These are phyloP conservation scores for Alternaria consortialis DNA, from an alignment of 2,329 filamentous ascomycete species.

Conservation along the genomic window DNA sequence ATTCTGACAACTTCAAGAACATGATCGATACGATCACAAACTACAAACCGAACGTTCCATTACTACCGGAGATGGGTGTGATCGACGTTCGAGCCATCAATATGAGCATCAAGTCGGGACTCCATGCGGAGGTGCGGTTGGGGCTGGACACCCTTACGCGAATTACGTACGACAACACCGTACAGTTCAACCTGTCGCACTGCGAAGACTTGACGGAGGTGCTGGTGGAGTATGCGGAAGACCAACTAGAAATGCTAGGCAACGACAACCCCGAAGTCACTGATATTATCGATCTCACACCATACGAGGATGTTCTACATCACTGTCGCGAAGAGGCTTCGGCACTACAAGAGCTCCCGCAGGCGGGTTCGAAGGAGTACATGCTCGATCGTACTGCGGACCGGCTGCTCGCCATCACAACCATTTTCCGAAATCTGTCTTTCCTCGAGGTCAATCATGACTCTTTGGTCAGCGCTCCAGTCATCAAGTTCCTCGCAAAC, in stretches of 20 bases:
- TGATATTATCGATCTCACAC: constrained; percentile 80
- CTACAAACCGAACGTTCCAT: constrained; percentile 78
- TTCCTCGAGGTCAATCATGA: constrained; percentile 82
- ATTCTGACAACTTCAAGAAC: constrained; percentile 70
- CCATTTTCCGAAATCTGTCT: constrained; percentile 90
- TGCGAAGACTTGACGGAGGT: constrained; percentile 86
- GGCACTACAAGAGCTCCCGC: constrained; percentile 73
- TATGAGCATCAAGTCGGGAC: constrained; percentile 87
- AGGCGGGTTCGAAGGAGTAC: constrained; percentile 79
- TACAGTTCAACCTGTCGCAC: constrained; percentile 47
- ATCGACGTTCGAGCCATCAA: constrained; percentile 92
- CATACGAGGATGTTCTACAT: constrained; percentile 88
- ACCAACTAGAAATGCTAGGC: constrained; percentile 83
- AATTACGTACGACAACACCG: constrained; percentile 63
- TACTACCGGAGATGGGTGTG: constrained; percentile 79
- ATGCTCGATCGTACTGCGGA: constrained; percentile 88
- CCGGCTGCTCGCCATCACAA: constrained; percentile 87
- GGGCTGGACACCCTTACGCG: constrained; percentile 84
- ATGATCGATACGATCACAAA: constrained; percentile 73
- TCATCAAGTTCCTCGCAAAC: constrained; percentile 84
- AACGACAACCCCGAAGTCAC: constrained; percentile 87
- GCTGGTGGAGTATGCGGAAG: constrained; percentile 88
- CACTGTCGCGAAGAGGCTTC: constrained; percentile 79
- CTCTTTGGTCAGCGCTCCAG: constrained; percentile 75
- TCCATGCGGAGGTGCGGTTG: constrained; percentile 87